Conservation (phyloP, 2,329 filamentous ascomycete genomes). For the Claviceps maximensis region DNA sequence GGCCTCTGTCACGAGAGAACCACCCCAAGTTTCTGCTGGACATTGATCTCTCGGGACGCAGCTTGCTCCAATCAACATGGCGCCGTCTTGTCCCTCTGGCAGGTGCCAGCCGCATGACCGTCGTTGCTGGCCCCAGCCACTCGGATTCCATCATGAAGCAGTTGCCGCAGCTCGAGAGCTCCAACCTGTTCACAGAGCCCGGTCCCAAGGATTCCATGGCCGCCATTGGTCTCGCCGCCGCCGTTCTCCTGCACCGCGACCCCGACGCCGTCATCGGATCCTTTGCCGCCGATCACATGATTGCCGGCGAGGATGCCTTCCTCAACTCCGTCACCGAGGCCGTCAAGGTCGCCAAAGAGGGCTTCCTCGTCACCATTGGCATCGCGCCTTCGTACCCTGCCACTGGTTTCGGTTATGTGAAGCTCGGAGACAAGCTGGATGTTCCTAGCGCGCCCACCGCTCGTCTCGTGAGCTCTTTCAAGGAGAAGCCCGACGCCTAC, state of each 20-base stretch:
- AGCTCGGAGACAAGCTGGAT: conserved; percentile 13
- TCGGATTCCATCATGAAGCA: conserved; percentile 13
- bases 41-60: conserved; percentile 14
- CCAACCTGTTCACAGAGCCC: conserved; percentile 15
- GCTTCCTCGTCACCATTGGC: conserved; percentile 15
- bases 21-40: conserved; percentile 16
- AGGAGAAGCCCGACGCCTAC: conserved; percentile 16
- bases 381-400: conserved; percentile 15
- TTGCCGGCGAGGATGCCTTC: conserved; percentile 15
- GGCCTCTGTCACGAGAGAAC: conserved; percentile 15
- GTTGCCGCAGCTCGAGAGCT: conserved; percentile 11
- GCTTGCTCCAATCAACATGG: conserved; percentile 15
- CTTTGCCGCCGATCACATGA: conserved; percentile 16
- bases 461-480: conserved; percentile 14
- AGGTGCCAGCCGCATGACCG: conserved; percentile 14
- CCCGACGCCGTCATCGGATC: conserved; percentile 14
- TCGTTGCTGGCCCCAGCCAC: conserved; percentile 14
- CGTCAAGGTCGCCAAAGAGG: conserved; percentile 14
- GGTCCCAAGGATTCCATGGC: conserved; percentile 17
- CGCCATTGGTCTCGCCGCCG: conserved; percentile 15
- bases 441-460: conserved; percentile 10
- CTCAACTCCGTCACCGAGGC: conserved; percentile 14
- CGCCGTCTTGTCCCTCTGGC: conserved; percentile 14
- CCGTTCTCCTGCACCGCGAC: conserved; percentile 13
- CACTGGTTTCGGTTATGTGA: conserved; percentile 15